phyloP scores from a whole-genome alignment of 2,329 filamentous ascomycete genomes.

The Talaromyces verruculosus region DNA sequence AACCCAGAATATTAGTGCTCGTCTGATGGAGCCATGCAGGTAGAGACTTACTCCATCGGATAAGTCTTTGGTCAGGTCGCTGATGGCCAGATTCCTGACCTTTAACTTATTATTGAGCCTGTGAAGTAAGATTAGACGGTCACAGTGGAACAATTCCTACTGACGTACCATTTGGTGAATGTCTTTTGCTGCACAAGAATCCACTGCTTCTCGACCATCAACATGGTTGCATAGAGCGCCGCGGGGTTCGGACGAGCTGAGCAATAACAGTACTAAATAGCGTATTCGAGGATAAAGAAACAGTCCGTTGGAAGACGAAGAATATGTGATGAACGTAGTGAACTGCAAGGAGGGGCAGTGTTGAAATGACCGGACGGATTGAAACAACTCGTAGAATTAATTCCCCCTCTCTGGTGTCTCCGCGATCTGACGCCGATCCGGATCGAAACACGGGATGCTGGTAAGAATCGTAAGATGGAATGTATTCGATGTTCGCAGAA shows the following conservation, averaged over 20 bases:
- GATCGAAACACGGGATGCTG: constrained; percentile 2
- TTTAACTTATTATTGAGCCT: constrained; percentile 97
- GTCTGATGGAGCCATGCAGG: neutral
- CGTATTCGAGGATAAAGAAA: neutral
- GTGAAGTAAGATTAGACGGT: constrained; percentile 17
- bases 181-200: constrained; percentile 93
- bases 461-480: neutral
- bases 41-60: constrained; percentile 78
- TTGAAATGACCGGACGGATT: constrained; percentile 1
- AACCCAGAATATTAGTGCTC: constrained; percentile 13
- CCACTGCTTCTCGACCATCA: constrained; percentile 62
- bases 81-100: constrained; percentile 72
- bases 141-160: neutral
- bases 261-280: neutral
- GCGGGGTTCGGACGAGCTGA: constrained; percentile 1
- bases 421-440: constrained; percentile 12
- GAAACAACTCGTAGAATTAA: neutral
- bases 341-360: constrained; percentile 16
- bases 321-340: constrained; percentile 9
- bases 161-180: constrained; percentile 88
- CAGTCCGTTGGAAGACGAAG: neutral
- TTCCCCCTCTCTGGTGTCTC: constrained; percentile 4
- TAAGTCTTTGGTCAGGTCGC: constrained; percentile 83
- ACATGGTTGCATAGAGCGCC: constrained; percentile 37
- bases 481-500: neutral